Evolutionary conservation across 257 asterid species (phyloP), one percentile per base, ranked within the genome.

Genomic region (Jacaranda mimosifolia): DNA sequence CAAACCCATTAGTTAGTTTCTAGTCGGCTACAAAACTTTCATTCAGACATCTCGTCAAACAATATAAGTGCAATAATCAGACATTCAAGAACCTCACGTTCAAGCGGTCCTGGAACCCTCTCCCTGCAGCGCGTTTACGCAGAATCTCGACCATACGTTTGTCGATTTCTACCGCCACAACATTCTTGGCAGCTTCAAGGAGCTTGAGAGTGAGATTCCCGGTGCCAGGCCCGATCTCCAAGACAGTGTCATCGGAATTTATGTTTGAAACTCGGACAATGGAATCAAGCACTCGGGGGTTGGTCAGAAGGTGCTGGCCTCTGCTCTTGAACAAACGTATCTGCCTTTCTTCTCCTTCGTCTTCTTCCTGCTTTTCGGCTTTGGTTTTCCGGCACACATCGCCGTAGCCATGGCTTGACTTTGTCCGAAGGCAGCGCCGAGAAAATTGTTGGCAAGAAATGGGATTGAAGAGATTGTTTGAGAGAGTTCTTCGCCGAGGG

Each of bases 151-250:
- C 85, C 98, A 96, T 93, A 12, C 99, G 94, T 65, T 75, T 83
- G 74, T 96, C 98, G 35, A 96, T 84, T 77, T 96, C 99, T 9
- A 96, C 80, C 0, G 98, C 92, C 8, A 89, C 87, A 5, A 96
- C 98, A 7, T 78, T 87, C 69, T 81, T 84, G 36, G 97, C 97
- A 6, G 87, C 89, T 79, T 90, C 87, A 15, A 93, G 96, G 68
- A 96, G 96, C 93, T 87, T 91, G 74, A 93, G 76, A 40, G 99
- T 96, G 76, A 96, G 96, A 77, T 96, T 91, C 42, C 99, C 98
- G 0, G 99, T 96, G 38, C 99, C 99, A 14, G 99, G 97, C 17
- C 99, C 99, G 75, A 96, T 91, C 77, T 96, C 99, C 67, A 96
- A 73, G 66, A 96, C 97, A 5, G 97, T 93, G 36, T 96, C 99